Percentiles rank a stretch among this genome's conserved stretches.
Conservation (phyloP, 495 filamentous ascomycete genomes). For the Aspergillus baeticus region DNA sequence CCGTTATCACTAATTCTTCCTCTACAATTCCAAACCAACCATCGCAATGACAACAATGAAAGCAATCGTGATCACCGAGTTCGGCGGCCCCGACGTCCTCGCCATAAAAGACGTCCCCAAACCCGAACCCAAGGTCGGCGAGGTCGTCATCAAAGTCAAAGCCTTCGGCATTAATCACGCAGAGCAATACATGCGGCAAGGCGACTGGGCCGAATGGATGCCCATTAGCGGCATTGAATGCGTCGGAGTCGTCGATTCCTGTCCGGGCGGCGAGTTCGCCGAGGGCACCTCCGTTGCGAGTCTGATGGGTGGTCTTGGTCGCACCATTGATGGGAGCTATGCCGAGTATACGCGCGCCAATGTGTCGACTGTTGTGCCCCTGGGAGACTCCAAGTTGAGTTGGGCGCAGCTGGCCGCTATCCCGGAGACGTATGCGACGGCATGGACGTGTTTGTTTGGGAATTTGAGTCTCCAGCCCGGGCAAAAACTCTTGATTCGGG, state of each 20-base stretch:
- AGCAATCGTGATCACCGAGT: slow-evolving; percentile 41
- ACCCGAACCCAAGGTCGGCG: slow-evolving; percentile 28
- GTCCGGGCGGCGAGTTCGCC: slow-evolving; percentile 33
- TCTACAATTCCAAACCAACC: too few relatives aligned
- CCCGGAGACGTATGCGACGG: slow-evolving; percentile 43
- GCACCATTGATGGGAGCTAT: slow-evolving; percentile 39
- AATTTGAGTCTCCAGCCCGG: slow-evolving; percentile 33
- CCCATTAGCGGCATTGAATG: slow-evolving; percentile 48
- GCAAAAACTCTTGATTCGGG: slow-evolving; percentile 40
- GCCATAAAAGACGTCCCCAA: slow-evolving; percentile 31
- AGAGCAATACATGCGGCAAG: slow-evolving; percentile 51
- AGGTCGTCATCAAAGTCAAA: slow-evolving; percentile 38
- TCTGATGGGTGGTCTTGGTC: slow-evolving; percentile 46
- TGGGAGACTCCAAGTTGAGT: slow-evolving; percentile 25
- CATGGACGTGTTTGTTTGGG: slow-evolving; percentile 43
- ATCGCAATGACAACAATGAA: slow-evolving; percentile 27
- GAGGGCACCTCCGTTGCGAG: slow-evolving; percentile 36
- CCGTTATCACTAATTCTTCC: too few relatives aligned
- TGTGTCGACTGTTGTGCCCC: slow-evolving; percentile 33
- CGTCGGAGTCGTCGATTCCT: slow-evolving; percentile 40
- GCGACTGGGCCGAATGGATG: slow-evolving; percentile 49
- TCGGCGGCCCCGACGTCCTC: slow-evolving; percentile 39
- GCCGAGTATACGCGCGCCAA: slow-evolving; percentile 37
- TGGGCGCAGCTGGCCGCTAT: slow-evolving; percentile 45
- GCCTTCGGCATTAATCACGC: slow-evolving; percentile 51